These are phyloP conservation scores for Apiospora phragmitis DNA, from an alignment of 2,329 filamentous ascomycete genomes.

Conservation along the genomic window DNA sequence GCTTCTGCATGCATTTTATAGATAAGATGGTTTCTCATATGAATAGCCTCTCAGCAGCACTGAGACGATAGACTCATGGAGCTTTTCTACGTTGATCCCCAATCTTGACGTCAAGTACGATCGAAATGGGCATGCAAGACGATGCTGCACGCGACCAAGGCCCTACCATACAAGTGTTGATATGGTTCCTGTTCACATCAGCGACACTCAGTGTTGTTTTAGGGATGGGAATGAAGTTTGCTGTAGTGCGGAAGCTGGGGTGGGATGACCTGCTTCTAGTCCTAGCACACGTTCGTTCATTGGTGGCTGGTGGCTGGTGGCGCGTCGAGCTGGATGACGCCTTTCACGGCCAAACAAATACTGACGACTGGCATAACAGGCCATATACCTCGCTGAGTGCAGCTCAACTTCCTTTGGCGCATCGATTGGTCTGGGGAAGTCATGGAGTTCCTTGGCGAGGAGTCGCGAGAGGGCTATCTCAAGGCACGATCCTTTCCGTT, in stretches of 20 bases:
- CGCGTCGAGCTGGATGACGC: no score
- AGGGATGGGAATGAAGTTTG: constrained; percentile 22
- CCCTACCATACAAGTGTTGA: no score
- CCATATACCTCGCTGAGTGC: constrained; percentile 22
- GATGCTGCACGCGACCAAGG: no score
- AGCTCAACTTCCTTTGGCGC: constrained; percentile 22
- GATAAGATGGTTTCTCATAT: no score
- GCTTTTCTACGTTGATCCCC: no score
- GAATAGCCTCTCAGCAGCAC: no score
- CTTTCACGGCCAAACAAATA: no score
- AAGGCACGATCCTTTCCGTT: background rate
- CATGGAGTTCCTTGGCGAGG: constrained; percentile 14
- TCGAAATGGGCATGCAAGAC: no score
- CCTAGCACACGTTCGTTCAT: constrained; percentile 20
- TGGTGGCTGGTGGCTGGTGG: no score
- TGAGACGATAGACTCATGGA: no score
- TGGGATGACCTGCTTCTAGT: constrained; percentile 24
- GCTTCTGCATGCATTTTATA: no score
- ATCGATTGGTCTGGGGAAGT: constrained; percentile 21
- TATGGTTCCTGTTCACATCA: constrained; percentile 18
- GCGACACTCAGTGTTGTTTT: constrained; percentile 18
- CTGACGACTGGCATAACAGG: constrained; percentile 12
- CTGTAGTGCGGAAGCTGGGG: constrained; percentile 19
- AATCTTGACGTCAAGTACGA: no score
- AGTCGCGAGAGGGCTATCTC: background rate